Conservation (phyloP, 164 flowering plant genomes). For the Vitis riparia region DNA sequence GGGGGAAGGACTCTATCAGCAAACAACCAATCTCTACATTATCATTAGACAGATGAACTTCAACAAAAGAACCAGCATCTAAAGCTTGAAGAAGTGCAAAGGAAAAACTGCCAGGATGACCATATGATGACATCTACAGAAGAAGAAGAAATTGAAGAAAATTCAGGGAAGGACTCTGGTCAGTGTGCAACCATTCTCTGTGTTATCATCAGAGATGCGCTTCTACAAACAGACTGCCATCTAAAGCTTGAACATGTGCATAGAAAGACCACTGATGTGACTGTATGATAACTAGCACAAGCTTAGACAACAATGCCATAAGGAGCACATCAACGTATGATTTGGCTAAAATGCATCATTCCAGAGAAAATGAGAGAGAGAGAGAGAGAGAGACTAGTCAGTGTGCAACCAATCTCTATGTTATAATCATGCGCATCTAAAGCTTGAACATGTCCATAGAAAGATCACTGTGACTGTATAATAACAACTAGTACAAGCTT, state of each 20-base stretch:
- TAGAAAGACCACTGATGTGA: conserved; percentile 1
- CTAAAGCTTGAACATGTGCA: conserved; percentile 4
- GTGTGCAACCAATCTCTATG: too few relatives aligned
- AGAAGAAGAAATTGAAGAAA: too few relatives aligned
- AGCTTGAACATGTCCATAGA: conserved; percentile 6
- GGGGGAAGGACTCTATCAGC: conserved; percentile 21
- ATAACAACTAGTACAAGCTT: conserved; percentile 5
- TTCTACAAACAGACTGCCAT: conserved; percentile 23
- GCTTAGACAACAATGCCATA: conserved; percentile 10
- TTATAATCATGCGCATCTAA: background rate
- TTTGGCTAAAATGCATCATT: conserved; percentile 42
- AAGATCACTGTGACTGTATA: conserved; percentile 6
- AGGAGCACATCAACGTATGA: conserved; percentile 36
- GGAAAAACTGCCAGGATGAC: too few relatives aligned
- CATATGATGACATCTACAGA: too few relatives aligned
- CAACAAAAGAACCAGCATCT: background rate
- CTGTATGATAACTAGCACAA: background rate
- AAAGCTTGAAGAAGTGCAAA: too few relatives aligned
- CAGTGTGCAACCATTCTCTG: too few relatives aligned
- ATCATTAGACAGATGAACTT: conserved; percentile 18
- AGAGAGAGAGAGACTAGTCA: background rate
- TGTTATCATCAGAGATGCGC: conserved; percentile 8
- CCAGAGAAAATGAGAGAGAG: conserved; percentile 18
- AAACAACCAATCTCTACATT: conserved; percentile 20
- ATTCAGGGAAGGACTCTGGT: background rate